Evolutionary conservation across 305 asterid genomes (phyloP).

Genomic region (Fraxinus velutina): DNA sequence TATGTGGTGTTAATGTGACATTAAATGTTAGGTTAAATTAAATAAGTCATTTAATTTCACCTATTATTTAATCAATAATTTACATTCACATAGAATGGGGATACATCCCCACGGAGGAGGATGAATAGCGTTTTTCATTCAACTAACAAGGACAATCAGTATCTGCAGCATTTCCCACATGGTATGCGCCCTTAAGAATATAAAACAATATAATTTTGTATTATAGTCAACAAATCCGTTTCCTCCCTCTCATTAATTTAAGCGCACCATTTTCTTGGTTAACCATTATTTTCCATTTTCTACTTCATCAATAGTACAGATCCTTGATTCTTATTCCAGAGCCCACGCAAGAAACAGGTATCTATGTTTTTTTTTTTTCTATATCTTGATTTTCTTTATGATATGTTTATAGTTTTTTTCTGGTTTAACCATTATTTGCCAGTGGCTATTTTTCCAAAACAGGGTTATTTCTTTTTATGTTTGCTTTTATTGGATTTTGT

Average conservation of each 20-base stretch:
- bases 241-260: constrained; percentile 2
- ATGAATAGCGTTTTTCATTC: too few species aligned
- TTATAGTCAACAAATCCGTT: neutral
- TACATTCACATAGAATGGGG: too few species aligned
- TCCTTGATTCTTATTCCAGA: neutral
- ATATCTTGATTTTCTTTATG: neutral
- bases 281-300: constrained; percentile 2
- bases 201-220: neutral
- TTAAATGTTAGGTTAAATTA: too few species aligned
- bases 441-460: neutral
- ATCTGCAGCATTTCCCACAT: constrained; percentile 22
- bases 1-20: too few species aligned
- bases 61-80: too few species aligned
- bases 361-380: neutral
- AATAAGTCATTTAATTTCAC: too few species aligned
- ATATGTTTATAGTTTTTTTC: neutral
- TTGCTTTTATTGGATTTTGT: neutral
- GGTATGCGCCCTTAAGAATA: constrained; percentile 13
- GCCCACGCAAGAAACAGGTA: neutral
- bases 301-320: neutral
- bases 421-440: neutral
- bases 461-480: neutral
- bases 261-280: constrained; percentile 16
- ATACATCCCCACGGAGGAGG: too few species aligned
- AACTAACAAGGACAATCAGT: neutral